These are phyloP conservation scores for Logfia minima DNA, from an alignment of 129 eudicot genomes.

Conservation along the genomic window DNA sequence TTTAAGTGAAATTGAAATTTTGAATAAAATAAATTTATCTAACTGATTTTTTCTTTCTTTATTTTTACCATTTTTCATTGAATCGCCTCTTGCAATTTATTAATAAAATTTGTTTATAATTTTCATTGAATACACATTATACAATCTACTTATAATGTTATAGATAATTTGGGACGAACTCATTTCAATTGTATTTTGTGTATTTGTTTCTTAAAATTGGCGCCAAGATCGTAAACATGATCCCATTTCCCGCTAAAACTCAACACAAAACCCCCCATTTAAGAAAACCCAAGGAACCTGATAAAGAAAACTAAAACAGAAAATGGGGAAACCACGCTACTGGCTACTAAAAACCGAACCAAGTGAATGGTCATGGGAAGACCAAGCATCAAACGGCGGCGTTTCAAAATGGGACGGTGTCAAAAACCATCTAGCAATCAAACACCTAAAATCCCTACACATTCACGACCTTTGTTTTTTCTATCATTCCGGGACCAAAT, in stretches of 20 bases:
- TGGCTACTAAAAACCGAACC: constrained; percentile 94
- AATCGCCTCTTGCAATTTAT: too few relatives aligned
- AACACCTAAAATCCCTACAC: constrained; percentile 54
- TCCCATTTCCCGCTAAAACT: constrained; percentile 41
- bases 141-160: too few relatives aligned
- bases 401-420: constrained; percentile 95
- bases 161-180: too few relatives aligned
- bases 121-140: too few relatives aligned
- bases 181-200: too few relatives aligned
- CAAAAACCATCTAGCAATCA: constrained; percentile 88
- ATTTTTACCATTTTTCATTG: too few relatives aligned
- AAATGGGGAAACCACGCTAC: constrained; percentile 37
- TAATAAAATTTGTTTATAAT: too few relatives aligned
- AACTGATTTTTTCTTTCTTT: too few relatives aligned
- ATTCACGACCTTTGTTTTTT: constrained; percentile 72
- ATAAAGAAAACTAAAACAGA: neutral
- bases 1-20: too few relatives aligned
- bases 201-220: constrained; percentile 10
- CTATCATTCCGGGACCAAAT: constrained; percentile 80
- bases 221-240: constrained; percentile 26
- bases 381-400: constrained; percentile 70
- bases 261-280: neutral
- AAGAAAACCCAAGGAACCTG: too few relatives aligned
- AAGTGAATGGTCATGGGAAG: constrained; percentile 94
- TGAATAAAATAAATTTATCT: too few relatives aligned